A percentile compares a stretch with the other conserved stretches of the same genome.
Conservation (phyloP, 148 eudicot species). For the Limonium bicolor region DNA sequence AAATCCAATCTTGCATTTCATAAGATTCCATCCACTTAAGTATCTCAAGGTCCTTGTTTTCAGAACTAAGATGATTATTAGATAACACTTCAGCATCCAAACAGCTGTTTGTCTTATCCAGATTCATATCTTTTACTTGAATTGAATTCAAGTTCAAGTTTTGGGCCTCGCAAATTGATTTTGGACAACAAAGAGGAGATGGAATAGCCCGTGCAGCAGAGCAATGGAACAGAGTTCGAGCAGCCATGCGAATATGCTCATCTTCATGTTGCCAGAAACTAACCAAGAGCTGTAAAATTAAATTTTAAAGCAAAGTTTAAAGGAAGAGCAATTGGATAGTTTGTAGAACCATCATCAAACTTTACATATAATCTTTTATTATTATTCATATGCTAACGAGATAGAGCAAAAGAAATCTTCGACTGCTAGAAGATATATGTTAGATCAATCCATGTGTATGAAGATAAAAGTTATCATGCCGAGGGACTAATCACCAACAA, state of each 20-base stretch:
- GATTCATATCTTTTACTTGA: conserved; percentile 8
- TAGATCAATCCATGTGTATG: no score
- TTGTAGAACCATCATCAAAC: no score
- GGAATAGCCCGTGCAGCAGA: conserved; percentile 96
- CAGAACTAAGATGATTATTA: conserved; percentile 15
- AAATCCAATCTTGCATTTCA: conserved; percentile 90
- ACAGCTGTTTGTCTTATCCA: conserved; percentile 8
- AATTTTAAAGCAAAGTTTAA: no score
- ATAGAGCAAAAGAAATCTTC: no score
- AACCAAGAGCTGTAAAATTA: conserved; percentile 54
- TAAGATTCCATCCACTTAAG: conserved; percentile 76
- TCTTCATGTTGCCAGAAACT: conserved; percentile 97
- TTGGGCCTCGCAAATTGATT: conserved; percentile 14
- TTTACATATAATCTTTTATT: no score
- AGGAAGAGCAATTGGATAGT: no score
- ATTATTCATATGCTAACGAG: no score
- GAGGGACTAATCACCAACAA: no score
- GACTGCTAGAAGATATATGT: no score
- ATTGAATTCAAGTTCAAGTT: conserved; percentile 11
- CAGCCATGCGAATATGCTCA: conserved; percentile 93
- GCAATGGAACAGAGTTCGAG: conserved; percentile 88
- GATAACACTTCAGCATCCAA: conserved; percentile 10
- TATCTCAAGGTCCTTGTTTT: conserved; percentile 34
- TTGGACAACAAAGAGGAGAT: conserved; percentile 38
- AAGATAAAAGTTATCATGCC: no score